Base-by-base conservation (phyloP, 2,329 filamentous ascomycete genomes). In the Aspergillus fumigatus region DNA sequence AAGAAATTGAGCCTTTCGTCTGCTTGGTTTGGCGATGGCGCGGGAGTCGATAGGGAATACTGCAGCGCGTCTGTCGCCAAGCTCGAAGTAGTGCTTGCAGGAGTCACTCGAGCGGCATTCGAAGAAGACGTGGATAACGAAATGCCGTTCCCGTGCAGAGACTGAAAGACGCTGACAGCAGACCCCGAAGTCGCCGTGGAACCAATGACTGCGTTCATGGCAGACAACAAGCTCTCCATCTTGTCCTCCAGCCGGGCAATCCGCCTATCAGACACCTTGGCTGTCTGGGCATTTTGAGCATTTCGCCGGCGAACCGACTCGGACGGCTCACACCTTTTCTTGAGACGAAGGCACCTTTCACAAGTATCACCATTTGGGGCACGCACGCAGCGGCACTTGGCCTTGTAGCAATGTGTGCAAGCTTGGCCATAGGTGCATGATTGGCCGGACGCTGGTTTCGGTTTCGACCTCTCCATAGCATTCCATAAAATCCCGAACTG, bases 171-270 rank as follows among this genome's bases (percentile, higher is more conserved):
- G 29, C 14, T 11, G 29, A 32, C 29, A 32, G 29, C 1, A 59
- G 53, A 51, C 32, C 6, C 52, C 26, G 54, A 53, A 32, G 48
- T 51, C 47, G 47, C 41, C 19, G 48, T 25, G 14, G 59, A 50
- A 41, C 54, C 38, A 55, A 64, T 54, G 17, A 68, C 55, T 23
- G 69, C 64, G 50, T 71, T 64, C 57, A 74, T 62, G 8, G 64
- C 53, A 17, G 71, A 68, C 25, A 74, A 55, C n/a, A 75, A 52
- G 8, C 53, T 65, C 26, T 71, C 67, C 51, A 75, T 65, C 51
- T 67, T 71, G 52, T 65, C 64, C 59, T 76, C 73, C 14, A 76
- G 65, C 21, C 68, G 62, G 43, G 71, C 65, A 41, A 76, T 74
- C 35, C 69, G 67, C n/a, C 52, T 60, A 50, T 67, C 63, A 1